Evolutionary conservation across 2,329 filamentous ascomycete species (phyloP), one percentile per base, ranked within the genome.

Genomic region (Daldinia sp.): DNA sequence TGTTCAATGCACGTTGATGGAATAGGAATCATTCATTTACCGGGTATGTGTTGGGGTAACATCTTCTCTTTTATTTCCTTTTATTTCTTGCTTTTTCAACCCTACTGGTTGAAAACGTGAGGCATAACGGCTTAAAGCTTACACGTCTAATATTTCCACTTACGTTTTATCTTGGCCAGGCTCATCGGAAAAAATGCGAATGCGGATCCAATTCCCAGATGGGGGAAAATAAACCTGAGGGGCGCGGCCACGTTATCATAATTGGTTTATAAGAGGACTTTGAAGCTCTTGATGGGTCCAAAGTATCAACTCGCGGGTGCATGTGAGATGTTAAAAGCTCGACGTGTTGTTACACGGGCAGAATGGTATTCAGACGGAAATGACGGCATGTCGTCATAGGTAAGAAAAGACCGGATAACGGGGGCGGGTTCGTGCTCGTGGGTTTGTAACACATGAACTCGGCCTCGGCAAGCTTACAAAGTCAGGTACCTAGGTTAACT

Each of bases 361-460:
- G 19, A 25, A 25, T 8, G 21, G 5, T 25, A 13, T 11, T 23
- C 7, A 45, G 29, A 56, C 27, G 49, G 48, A 29, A 51, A 48
- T 39, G 35, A 35, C 35, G 60, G 48, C 34, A 60, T 61, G 56
- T 52, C 60, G 57, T 66, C 61, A 58, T 32, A 43, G 41, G 45
- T n/a, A 17, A 10, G n/a, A 13, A 21, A 21, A 35, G 34, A 47
- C 41, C 15, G 27, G 39, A 49, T 50, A 9, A 9, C 32, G 5
- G 5, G 32, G n/a, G n/a, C n/a, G 32, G n/a, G n/a, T 45, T 43
- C 11, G 39, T 25, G 19, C 11, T 41, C 19, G 21, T 13, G 39
- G 21, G 21, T 45, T 45, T 45, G 21, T 45, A 13, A 27, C 13
- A 45, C 13, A 25, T 45, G 39, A 27, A 3, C 27, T 45, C 39